These are phyloP conservation scores for Hortiboletus campestris DNA, from an alignment of 768 basidiomycete genomes.

Conservation along the genomic window DNA sequence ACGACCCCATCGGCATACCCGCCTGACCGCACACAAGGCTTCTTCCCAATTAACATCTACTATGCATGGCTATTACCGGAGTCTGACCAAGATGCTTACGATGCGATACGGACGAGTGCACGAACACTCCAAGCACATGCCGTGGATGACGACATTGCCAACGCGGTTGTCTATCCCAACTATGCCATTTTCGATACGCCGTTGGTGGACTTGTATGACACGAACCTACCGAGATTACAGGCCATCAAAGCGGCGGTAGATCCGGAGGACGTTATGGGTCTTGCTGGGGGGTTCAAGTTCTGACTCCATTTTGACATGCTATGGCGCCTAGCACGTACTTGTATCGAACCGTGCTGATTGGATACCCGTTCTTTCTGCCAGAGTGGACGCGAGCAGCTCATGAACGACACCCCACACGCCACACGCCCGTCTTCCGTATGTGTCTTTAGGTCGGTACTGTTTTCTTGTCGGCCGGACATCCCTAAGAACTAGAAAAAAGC, in stretches of 20 bases:
- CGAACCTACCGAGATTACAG: slow-evolving; percentile 36
- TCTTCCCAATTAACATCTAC: slow-evolving; percentile 50
- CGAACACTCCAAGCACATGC: slow-evolving; percentile 38
- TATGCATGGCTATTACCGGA: not conserved
- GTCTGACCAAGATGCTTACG: slow-evolving; percentile 23
- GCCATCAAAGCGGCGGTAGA: slow-evolving; percentile 47
- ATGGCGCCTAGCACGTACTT: not conserved
- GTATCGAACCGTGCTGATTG: not conserved
- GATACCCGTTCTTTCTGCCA: no score
- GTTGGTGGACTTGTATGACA: slow-evolving; percentile 45
- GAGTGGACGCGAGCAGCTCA: no score
- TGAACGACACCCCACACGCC: not conserved
- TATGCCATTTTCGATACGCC: slow-evolving; percentile 56
- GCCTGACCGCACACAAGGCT: slow-evolving; percentile 33
- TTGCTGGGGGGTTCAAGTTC: slow-evolving; percentile 63
- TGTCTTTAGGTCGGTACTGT: no score
- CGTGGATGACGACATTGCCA: slow-evolving; percentile 34
- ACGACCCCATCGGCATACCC: slow-evolving; percentile 44
- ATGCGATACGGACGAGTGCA: slow-evolving; percentile 38
- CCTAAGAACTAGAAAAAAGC: no score
- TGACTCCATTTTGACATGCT: slow-evolving; percentile 12
- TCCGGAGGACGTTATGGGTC: slow-evolving; percentile 57
- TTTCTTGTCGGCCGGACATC: no score
- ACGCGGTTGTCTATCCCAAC: slow-evolving; percentile 50
- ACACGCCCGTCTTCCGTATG: no score